Percentiles rank a stretch among this genome's conserved stretches.
phyloP scores from a whole-genome alignment of 176 grass and related monocot species.

The Coix lacrymajobi region DNA sequence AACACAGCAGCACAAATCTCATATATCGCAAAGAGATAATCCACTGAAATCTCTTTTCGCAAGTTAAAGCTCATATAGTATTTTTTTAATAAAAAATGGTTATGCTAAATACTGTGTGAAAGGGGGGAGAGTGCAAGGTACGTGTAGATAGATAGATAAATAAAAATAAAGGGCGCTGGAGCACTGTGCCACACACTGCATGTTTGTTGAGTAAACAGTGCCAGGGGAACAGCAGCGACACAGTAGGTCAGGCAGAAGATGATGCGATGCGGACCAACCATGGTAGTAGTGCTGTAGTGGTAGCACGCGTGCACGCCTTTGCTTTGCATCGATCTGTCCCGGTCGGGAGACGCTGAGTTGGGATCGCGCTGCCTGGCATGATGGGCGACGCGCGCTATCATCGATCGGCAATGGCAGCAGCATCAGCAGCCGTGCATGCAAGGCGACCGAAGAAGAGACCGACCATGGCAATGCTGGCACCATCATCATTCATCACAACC shows the following conservation, averaged over 20 bases:
- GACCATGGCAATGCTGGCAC: neutral
- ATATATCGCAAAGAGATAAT: too few relatives aligned
- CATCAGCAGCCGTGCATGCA: neutral
- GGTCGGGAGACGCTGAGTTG: neutral
- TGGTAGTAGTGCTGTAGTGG: neutral
- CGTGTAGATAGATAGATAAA: too few relatives aligned
- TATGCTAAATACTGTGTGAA: too few relatives aligned
- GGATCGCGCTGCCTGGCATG: neutral
- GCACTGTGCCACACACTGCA: neutral
- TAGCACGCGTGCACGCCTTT: conserved; percentile 10
- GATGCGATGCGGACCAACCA: neutral
- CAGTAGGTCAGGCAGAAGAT: neutral
- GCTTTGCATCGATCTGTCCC: conserved; percentile 1
- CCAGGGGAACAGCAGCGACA: neutral
- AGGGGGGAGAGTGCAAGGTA: too few relatives aligned
- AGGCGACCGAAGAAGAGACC: neutral
- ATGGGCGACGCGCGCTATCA: neutral
- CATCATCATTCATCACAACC: neutral
- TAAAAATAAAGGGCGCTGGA: neutral
- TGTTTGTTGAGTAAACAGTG: neutral
- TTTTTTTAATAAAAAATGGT: too few relatives aligned
- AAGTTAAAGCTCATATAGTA: too few relatives aligned
- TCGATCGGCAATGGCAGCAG: neutral
- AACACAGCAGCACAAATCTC: too few relatives aligned
- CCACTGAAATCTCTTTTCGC: too few relatives aligned